Evolutionary conservation across 2,329 filamentous ascomycete species (phyloP).

Genomic region (Amesomyces nigricolor): DNA sequence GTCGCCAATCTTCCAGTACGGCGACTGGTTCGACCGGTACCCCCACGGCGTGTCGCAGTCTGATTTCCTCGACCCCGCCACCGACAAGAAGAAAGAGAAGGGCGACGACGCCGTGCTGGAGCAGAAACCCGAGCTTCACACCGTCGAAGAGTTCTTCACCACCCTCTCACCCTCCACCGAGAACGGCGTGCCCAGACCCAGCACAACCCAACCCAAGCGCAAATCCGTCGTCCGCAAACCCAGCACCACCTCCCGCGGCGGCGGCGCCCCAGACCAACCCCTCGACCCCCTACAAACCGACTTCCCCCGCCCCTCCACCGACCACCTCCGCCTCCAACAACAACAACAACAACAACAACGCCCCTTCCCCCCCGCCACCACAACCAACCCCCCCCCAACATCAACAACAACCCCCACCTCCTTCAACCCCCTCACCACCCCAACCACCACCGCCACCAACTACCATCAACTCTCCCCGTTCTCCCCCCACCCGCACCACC

Average conservation of each 20-base stretch:
- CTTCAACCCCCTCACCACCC: slow-evolving; percentile 39
- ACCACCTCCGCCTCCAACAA: slow-evolving; percentile 35
- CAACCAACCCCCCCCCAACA: slow-evolving; percentile 32
- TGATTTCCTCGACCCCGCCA: slow-evolving; percentile 73
- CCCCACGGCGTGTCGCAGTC: slow-evolving; percentile 82
- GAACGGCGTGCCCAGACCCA: slow-evolving; percentile 18
- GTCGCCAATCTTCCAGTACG: slow-evolving; percentile 80
- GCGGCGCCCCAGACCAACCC: slow-evolving; percentile 29
- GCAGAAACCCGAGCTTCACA: slow-evolving; percentile 84
- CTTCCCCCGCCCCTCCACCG: slow-evolving; percentile 29
- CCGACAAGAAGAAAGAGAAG: slow-evolving; percentile 63
- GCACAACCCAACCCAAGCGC: slow-evolving; percentile 31
- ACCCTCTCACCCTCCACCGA: slow-evolving; percentile 61
- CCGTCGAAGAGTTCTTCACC: slow-evolving; percentile 90
- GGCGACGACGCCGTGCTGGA: slow-evolving; percentile 84
- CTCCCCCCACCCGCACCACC: slow-evolving; percentile 28
- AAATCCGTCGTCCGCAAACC: slow-evolving; percentile 37
- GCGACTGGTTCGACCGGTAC: slow-evolving; percentile 95
- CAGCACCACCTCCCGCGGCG: slow-evolving; percentile 31
- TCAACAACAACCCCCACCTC: slow-evolving; percentile 14
- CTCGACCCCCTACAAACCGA: slow-evolving; percentile 39
- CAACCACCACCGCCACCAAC: slow-evolving; percentile 41
- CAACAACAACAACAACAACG: slow-evolving; percentile 24
- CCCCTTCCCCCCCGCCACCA: slow-evolving; percentile 36
- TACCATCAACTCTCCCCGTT: slow-evolving; percentile 48